phyloP scores from a whole-genome alignment of 257 asterid genomes.

The Nicotiana tabacum region DNA sequence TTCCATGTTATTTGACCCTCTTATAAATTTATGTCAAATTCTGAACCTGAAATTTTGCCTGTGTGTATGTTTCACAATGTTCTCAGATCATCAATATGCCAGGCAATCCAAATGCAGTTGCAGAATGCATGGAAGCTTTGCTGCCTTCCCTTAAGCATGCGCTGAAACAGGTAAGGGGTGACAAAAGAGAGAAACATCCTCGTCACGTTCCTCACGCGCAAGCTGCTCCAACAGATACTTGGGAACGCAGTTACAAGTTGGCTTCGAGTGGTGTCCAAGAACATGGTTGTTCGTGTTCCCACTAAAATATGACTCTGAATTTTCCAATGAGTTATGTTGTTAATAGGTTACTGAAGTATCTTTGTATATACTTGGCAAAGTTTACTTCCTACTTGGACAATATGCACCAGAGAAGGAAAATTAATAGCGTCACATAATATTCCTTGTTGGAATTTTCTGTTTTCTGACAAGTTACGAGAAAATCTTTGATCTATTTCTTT shows the following conservation, averaged over 20 bases:
- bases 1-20: not conserved
- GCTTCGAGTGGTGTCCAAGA: constrained; percentile 21
- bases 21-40: too few relatives aligned
- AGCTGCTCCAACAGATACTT: constrained; percentile 34
- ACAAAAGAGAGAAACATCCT: constrained; percentile 49
- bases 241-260: constrained; percentile 36
- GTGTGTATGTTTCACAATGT: not conserved
- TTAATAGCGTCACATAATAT: too few relatives aligned
- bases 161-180: constrained; percentile 60
- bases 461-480: not conserved
- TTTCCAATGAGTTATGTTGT: not conserved
- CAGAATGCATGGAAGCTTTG: constrained; percentile 89
- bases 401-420: not conserved
- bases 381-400: not conserved
- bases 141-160: constrained; percentile 95
- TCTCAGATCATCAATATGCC: constrained; percentile 94
- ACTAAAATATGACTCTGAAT: not conserved
- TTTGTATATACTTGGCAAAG: not conserved
- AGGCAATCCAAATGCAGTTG: constrained; percentile 96
- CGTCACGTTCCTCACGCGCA: constrained; percentile 38
- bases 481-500: not conserved
- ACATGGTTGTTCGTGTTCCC: constrained; percentile 38
- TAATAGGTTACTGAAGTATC: not conserved
- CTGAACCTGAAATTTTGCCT: not conserved
- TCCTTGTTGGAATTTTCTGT: not conserved